These are phyloP conservation scores for Mycena kentingensis DNA, from an alignment of 768 basidiomycete species.

Conservation along the genomic window DNA sequence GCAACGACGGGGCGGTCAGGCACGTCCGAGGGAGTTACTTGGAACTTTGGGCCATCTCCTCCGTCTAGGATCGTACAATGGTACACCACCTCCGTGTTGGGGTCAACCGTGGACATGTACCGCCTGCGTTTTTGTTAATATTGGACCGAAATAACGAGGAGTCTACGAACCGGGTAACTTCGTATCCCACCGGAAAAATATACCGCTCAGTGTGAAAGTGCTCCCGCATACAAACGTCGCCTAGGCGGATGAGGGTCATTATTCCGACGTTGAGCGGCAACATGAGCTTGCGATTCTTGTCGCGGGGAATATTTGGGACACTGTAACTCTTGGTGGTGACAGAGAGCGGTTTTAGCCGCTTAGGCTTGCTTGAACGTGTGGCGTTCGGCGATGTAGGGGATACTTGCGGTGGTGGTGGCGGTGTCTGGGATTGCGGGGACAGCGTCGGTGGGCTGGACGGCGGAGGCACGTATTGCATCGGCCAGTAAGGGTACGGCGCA, in stretches of 20 bases:
- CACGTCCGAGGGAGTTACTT: slow-evolving; percentile 74
- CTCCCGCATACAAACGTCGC: slow-evolving; percentile 77
- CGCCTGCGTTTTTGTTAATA: slow-evolving; percentile 45
- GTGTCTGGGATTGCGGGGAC: slow-evolving; percentile 7
- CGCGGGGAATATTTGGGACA: slow-evolving; percentile 79
- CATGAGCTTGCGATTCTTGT: slow-evolving; percentile 68
- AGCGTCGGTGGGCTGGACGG: slow-evolving; percentile 5
- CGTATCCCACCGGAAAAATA: slow-evolving; percentile 87
- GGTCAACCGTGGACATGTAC: slow-evolving; percentile 77
- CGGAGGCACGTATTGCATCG: slow-evolving; percentile 17
- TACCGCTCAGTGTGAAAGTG: slow-evolving; percentile 88
- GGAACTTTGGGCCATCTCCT: slow-evolving; percentile 83
- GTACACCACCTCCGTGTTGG: slow-evolving; percentile 68
- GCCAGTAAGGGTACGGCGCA: slow-evolving; percentile 1
- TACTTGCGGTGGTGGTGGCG: slow-evolving; percentile 3
- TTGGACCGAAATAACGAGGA: slow-evolving; percentile 1
- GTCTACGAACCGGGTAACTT: slow-evolving; percentile 65
- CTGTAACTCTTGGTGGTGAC: slow-evolving; percentile 76
- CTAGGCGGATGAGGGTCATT: slow-evolving; percentile 78
- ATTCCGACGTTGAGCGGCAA: slow-evolving; percentile 83
- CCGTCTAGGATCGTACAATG: slow-evolving; percentile 84
- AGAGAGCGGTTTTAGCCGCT: slow-evolving; percentile 78
- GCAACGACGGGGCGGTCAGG: slow-evolving; percentile 75
- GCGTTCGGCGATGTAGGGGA: slow-evolving; percentile 28
- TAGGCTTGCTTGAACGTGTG: slow-evolving; percentile 62